Evolutionary conservation across 2,329 filamentous ascomycete species (phyloP), one percentile per base, ranked within the genome.

Genomic region (Aspergillus pseudonomiae): DNA sequence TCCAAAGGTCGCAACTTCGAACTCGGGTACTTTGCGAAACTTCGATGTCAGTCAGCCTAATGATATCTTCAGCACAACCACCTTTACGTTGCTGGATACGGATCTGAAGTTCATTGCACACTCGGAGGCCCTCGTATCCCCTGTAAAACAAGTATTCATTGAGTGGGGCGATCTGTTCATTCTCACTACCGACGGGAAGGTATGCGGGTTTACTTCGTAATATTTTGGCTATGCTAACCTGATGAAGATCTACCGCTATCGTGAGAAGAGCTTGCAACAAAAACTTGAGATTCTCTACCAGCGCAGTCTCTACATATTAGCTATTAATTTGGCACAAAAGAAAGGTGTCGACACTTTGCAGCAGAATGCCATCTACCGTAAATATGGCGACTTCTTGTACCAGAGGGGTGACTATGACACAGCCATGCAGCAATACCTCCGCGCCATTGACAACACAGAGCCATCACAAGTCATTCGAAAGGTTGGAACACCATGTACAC

Each of bases 381-480:
- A 90, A 75, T 98, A 97, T 77, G 95, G 94, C 14, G 95, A 99
- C 75, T 92, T 94, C 72, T 80, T 98, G 4, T 98, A 99, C 73
- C 92, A 96, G 68, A 97, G 96, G 73, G 93, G 91, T 5, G 94
- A 97, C 74, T 99, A 94, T 73, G 95, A 99, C 74, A 95, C 92
- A 7, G 94, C 96, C n/a, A 99, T 99, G 96, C 91, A 96, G 71
- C 95, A 98, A 77, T 99, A 99, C 74, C 88, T 99, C 66, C 91
- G 93, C 70, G 94, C 96, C 0, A 97, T 99, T 64, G 94, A 97
- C 74, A 95, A 92, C 63, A 98, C 94, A 0, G 94, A 98, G 72
- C 94, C 94, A 7, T 97, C 94, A 1, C 94, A 97, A 74, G 93
- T 98, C 54, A 97, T 98, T 73, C 87, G 94, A 71, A 97, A 97